phyloP scores from a whole-genome alignment of 768 basidiomycete species.

The Pulveroboletus sp. region DNA sequence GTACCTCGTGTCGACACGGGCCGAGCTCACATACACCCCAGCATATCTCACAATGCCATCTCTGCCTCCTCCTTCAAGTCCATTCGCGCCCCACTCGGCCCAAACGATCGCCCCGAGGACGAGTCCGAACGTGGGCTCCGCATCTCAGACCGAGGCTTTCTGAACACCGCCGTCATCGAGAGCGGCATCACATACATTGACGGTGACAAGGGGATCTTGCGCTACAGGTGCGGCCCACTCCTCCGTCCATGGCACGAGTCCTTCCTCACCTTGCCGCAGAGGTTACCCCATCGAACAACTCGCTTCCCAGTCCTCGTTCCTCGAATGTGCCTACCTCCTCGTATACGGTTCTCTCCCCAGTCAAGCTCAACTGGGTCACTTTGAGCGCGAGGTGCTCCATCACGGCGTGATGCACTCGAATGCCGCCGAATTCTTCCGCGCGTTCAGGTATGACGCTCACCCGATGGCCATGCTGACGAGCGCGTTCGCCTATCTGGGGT shows the following conservation, averaged over 20 bases:
- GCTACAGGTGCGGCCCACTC: slow-evolving; percentile 55
- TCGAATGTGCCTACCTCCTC: slow-evolving; percentile 82
- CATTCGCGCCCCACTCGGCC: slow-evolving; percentile 54
- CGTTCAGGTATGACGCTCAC: slow-evolving; percentile 86
- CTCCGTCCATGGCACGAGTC: neutral
- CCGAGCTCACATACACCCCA: slow-evolving; percentile 25
- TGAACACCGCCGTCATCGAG: slow-evolving; percentile 78
- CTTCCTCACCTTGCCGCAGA: slow-evolving; percentile 34
- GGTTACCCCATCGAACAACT: slow-evolving; percentile 94
- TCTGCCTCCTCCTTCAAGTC: slow-evolving; percentile 78
- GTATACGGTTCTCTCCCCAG: slow-evolving; percentile 83
- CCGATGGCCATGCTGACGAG: slow-evolving; percentile 89
- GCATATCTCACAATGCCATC: slow-evolving; percentile 78
- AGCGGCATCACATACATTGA: slow-evolving; percentile 89
- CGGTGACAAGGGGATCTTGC: slow-evolving; percentile 78
- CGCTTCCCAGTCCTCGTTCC: slow-evolving; percentile 71
- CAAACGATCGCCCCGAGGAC: slow-evolving; percentile 71
- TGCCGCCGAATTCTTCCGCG: slow-evolving; percentile 63
- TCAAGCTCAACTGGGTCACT: slow-evolving; percentile 52
- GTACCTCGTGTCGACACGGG: neutral
- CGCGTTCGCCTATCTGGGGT: slow-evolving; percentile 84
- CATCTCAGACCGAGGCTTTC: slow-evolving; percentile 73
- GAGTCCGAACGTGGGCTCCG: slow-evolving; percentile 80
- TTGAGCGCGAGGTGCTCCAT: slow-evolving; percentile 73
- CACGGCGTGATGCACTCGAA: slow-evolving; percentile 69